These are phyloP conservation scores for Fonsecaea multimorphosa DNA, from an alignment of 2,329 filamentous ascomycete genomes.

Conservation along the genomic window DNA sequence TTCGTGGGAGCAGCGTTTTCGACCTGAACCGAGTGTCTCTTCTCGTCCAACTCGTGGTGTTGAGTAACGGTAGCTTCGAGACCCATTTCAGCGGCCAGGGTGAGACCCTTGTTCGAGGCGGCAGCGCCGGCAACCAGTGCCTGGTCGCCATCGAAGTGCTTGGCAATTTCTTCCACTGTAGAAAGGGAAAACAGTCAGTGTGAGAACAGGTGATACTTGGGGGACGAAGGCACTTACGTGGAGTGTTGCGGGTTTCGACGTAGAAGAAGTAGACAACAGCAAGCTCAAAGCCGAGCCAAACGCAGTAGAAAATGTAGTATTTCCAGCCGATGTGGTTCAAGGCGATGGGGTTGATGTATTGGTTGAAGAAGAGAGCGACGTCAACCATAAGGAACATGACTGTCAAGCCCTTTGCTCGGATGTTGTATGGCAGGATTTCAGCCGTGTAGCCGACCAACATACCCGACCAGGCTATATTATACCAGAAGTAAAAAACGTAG, in stretches of 20 bases:
- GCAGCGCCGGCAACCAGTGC: slow-evolving; percentile 47
- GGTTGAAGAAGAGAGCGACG: slow-evolving; percentile 45
- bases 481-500: slow-evolving; percentile 52
- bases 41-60: slow-evolving; percentile 32
- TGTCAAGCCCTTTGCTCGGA: slow-evolving; percentile 56
- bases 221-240: slow-evolving; percentile 44
- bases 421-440: slow-evolving; percentile 58
- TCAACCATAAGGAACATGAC: slow-evolving; percentile 47
- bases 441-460: slow-evolving; percentile 51
- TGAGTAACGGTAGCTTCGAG: slow-evolving; percentile 33
- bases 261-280: slow-evolving; percentile 47
- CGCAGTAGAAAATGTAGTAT: slow-evolving; percentile 49
- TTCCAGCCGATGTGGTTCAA: slow-evolving; percentile 44
- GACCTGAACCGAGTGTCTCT: slow-evolving; percentile 27
- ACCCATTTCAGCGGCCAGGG: slow-evolving; percentile 35
- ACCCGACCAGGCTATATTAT: slow-evolving; percentile 49
- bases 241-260: slow-evolving; percentile 69
- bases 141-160: slow-evolving; percentile 72
- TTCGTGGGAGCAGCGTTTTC: slow-evolving; percentile 18
- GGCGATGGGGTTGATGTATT: slow-evolving; percentile 47
- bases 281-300: slow-evolving; percentile 44
- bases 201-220: background rate
- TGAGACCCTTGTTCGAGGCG: slow-evolving; percentile 39
- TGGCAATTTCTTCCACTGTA: slow-evolving; percentile 68
- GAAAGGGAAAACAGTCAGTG: background rate